Conservation (phyloP, 1,284 basidiomycete genomes). For the Blastosporella zonata region DNA sequence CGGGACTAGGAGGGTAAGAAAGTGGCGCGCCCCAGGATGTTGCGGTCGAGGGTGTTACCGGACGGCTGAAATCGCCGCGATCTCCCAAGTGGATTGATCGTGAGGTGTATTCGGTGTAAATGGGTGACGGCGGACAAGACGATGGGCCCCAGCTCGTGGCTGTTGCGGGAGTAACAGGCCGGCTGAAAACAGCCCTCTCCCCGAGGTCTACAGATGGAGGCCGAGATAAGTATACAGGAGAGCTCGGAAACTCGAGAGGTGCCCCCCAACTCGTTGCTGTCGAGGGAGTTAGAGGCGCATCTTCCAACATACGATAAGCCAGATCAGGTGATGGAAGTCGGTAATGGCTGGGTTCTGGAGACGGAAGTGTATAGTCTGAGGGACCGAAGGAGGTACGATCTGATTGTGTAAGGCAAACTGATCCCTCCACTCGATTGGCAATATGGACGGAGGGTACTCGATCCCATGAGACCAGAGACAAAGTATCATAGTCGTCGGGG, state of each 20-base stretch:
- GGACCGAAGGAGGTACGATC: slow-evolving; percentile 49
- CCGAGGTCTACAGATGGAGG: slow-evolving; percentile 43
- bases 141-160: slow-evolving; percentile 33
- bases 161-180: slow-evolving; percentile 37
- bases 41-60: slow-evolving; percentile 37
- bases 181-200: slow-evolving; percentile 33
- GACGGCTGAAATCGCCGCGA: slow-evolving; percentile 32
- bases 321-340: slow-evolving; percentile 45
- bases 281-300: slow-evolving; percentile 43
- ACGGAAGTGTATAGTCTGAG: slow-evolving; percentile 33
- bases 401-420: slow-evolving; percentile 57
- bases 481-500: slow-evolving; percentile 44
- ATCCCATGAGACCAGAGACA: slow-evolving; percentile 34
- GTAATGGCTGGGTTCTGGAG: slow-evolving; percentile 23
- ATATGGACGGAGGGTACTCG: slow-evolving; percentile 54
- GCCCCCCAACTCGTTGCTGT: slow-evolving; percentile 51
- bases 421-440: slow-evolving; percentile 51
- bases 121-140: slow-evolving; percentile 27
- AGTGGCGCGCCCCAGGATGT: slow-evolving; percentile 46
- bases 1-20: slow-evolving; percentile 40
- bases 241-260: slow-evolving; percentile 37
- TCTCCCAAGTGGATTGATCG: slow-evolving; percentile 32
- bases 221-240: slow-evolving; percentile 31
- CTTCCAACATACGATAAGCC: slow-evolving; percentile 46
- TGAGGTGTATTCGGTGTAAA: slow-evolving; percentile 17